Evolutionary conservation across 2,329 filamentous ascomycete genomes (phyloP), one percentile per base, ranked within the genome.

Genomic region (Furcasterigmium furcatum): DNA sequence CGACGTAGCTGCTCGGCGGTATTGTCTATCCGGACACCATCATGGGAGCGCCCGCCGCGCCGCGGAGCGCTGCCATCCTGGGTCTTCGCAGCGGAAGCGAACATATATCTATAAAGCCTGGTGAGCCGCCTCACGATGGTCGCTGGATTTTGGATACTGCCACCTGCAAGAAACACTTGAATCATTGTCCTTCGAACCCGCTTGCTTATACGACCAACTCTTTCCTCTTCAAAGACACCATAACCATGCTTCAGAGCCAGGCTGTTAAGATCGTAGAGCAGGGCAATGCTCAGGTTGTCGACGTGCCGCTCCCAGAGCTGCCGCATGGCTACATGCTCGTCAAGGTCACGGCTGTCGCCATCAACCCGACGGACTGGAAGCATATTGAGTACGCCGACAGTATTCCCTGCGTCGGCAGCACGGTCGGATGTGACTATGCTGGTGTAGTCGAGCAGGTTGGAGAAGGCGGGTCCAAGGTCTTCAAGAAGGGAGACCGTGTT

Each of bases 371-470:
- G 4, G 62, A 67, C 49, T 58, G 55, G 38, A 64, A 66, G 52
- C 52, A 50, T 40, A 50, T 67, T 41, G 45, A 61, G 14, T 20
- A n/a, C 6, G 45, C 39, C 9, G 39, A 36, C 9, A 27, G 40
- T 14, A 38, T 49, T 18, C 4, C 25, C 14, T 14, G 18, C 19
- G 18, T 30, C 9, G 57, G 58, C 14, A 20, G 46, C 29, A 49
- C 52, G 20, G 42, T 63, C 29, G 72, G 72, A 14, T 71, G 66
- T 43, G 74, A 77, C 54, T 77, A 68, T 44, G 65, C 68, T 21
- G 74, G 75, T 32, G 55, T 70, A 12, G 67, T 79, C 3, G 66
- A 72, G 30, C 65, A 71, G 43, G 61, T 77, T 19, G 75, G 74
- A 9, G 44, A 54, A 4, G 64, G 64, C 27, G 68, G 72, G 18